These are phyloP conservation scores for Candida yuanshanica DNA, from an alignment of 805 yeast species.

Conservation along the genomic window DNA sequence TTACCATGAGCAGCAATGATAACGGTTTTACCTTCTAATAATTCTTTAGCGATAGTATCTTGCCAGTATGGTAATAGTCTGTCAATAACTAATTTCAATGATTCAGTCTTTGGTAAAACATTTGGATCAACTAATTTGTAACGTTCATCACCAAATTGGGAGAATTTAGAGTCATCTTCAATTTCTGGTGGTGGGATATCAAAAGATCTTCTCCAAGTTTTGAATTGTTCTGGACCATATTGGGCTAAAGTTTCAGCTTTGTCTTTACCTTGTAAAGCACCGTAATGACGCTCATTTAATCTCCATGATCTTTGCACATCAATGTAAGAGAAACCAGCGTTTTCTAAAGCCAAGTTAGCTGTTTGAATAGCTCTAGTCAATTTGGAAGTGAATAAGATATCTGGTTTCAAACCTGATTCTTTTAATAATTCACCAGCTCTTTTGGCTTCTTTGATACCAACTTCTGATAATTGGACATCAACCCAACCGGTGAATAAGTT, in stretches of 20 bases:
- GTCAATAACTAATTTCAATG: conserved; percentile 90
- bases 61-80: conserved; percentile 97
- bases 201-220: conserved; percentile 94
- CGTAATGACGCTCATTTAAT: conserved; percentile 98
- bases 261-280: conserved; percentile 98
- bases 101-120: conserved; percentile 90
- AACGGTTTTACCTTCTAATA: conserved; percentile 84
- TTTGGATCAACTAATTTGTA: conserved; percentile 79
- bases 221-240: conserved; percentile 91
- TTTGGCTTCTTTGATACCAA: conserved; percentile 85
- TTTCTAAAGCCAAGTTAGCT: conserved; percentile 87
- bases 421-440: conserved; percentile 90
- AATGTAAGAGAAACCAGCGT: conserved; percentile 84
- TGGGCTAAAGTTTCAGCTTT: conserved; percentile 86
- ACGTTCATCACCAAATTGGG: conserved; percentile 83
- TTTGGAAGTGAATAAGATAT: conserved; percentile 83
- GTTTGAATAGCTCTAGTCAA: conserved; percentile 95
- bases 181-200: conserved; percentile 95
- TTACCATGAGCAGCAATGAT: conserved; percentile 96
- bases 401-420: conserved; percentile 82
- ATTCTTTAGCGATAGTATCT: conserved; percentile 80
- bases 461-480: conserved; percentile 77
- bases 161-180: conserved; percentile 69
- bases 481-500: conserved; percentile 99
- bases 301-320: conserved; percentile 96